Percentiles rank a stretch among this genome's conserved stretches.
Conservation (phyloP, 352 stramenopile genomes). For the Phytophthora ramorum region DNA sequence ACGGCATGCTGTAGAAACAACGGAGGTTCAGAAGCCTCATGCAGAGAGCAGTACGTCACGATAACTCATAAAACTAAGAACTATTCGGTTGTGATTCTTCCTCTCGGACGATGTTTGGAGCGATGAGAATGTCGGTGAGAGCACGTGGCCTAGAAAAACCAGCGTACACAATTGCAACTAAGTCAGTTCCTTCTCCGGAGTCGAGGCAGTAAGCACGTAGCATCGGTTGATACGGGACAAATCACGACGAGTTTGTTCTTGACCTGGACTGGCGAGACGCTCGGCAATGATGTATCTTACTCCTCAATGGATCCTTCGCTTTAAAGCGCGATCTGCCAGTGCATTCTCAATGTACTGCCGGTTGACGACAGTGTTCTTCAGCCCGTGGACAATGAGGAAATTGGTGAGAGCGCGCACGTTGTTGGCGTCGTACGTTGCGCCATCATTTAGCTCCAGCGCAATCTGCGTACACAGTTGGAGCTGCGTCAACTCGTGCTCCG, state of each 20-base stretch:
- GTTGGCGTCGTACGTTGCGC: constrained; percentile 1
- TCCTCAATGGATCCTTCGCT: constrained; percentile 7
- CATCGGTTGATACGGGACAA: background rate
- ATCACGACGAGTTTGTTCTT: too few species aligned
- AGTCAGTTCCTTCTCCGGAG: too few species aligned
- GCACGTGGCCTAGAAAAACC: too few species aligned
- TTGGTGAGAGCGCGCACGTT: constrained; percentile 23
- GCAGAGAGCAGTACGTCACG: background rate
- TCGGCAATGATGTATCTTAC: background rate
- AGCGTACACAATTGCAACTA: too few species aligned
- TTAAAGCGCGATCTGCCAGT: constrained; percentile 20
- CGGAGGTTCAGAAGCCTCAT: constrained; percentile 4
- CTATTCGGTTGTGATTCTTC: too few species aligned
- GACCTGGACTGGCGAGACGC: too few species aligned
- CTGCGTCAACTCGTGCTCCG: constrained; percentile 16
- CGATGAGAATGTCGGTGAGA: too few species aligned
- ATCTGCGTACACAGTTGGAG: constrained; percentile 33
- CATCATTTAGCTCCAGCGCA: constrained; percentile 15
- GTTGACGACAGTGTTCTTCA: constrained; percentile 23
- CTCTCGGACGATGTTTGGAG: too few species aligned
- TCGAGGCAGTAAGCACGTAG: too few species aligned
- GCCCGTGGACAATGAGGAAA: constrained; percentile 29
- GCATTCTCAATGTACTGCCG: constrained; percentile 37
- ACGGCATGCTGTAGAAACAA: constrained; percentile 39
- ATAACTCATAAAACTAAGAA: background rate